A percentile compares a stretch with the other conserved stretches of the same genome.
Conservation (phyloP, 495 filamentous ascomycete genomes). For the Immersiella caudata region DNA sequence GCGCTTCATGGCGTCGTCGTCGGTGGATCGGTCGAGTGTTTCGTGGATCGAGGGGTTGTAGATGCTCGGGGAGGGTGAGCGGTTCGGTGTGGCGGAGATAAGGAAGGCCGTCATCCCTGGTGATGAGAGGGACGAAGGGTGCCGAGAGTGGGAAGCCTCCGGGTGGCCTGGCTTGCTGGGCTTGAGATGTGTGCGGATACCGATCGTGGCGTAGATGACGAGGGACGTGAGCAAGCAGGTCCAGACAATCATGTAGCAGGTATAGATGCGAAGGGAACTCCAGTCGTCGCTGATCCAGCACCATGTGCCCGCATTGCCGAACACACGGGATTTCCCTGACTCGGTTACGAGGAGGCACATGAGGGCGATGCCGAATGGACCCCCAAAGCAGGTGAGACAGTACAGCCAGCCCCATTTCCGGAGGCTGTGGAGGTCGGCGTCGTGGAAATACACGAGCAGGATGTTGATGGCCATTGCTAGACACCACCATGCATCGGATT, state of each 20-base stretch:
- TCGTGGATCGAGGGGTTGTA: not conserved
- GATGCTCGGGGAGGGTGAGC: not conserved
- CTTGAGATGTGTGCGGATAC: constrained; percentile 39
- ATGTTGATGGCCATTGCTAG: constrained; percentile 86
- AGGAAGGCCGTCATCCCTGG: not conserved
- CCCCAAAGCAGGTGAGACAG: constrained; percentile 69
- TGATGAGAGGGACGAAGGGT: not conserved
- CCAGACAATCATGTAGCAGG: constrained; percentile 80
- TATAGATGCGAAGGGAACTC: constrained; percentile 68
- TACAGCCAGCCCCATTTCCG: constrained; percentile 71
- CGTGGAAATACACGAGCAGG: constrained; percentile 77
- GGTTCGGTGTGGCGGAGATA: not conserved
- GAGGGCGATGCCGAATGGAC: constrained; percentile 68
- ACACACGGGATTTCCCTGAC: constrained; percentile 52
- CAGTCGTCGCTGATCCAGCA: constrained; percentile 73
- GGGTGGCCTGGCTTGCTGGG: not conserved
- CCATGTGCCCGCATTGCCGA: constrained; percentile 76
- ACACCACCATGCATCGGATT: constrained; percentile 59
- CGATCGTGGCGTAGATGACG: constrained; percentile 67
- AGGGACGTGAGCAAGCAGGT: constrained; percentile 65
- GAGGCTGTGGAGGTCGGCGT: constrained; percentile 65
- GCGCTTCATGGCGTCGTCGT: constrained; percentile 60
- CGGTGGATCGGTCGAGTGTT: constrained; percentile 30
- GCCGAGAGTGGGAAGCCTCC: not conserved
- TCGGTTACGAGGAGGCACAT: constrained; percentile 61